Percentiles rank a stretch among this genome's conserved stretches.
phyloP scores from a whole-genome alignment of 2,329 filamentous ascomycete genomes.

The Aspergillus sclerotialis region DNA sequence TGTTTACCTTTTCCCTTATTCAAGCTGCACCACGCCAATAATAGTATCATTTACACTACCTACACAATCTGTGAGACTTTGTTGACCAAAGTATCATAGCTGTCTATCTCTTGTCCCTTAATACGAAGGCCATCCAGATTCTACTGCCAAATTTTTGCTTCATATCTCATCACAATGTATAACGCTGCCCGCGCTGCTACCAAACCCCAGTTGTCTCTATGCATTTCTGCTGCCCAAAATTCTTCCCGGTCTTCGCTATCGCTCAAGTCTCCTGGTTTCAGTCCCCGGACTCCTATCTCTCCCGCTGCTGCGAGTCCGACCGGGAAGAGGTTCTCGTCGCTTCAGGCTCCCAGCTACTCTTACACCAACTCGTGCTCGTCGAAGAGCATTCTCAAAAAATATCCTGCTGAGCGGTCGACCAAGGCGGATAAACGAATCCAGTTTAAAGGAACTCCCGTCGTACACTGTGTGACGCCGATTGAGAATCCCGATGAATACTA shows the following conservation, averaged over 20 bases:
- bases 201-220: conserved; percentile 43
- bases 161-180: no score
- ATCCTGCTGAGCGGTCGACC: conserved; percentile 11
- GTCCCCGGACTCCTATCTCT: conserved; percentile 38
- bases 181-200: conserved; percentile 30
- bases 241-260: conserved; percentile 31
- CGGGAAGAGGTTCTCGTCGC: conserved; percentile 34
- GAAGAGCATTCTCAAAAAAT: conserved; percentile 44
- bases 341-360: conserved; percentile 33
- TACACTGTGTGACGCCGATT: conserved; percentile 43
- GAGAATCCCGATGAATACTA: conserved; percentile 44
- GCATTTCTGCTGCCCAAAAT: conserved; percentile 33
- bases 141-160: no score
- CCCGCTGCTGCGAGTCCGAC: conserved; percentile 36
- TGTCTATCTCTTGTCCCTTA: conserved; percentile 7
- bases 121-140: no score
- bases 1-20: conserved; percentile 15
- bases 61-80: conserved; percentile 19
- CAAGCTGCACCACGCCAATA: conserved; percentile 16
- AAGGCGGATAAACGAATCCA: conserved; percentile 32
- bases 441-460: conserved; percentile 37
- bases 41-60: conserved; percentile 18
- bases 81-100: conserved; percentile 29
- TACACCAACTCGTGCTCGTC: conserved; percentile 40
- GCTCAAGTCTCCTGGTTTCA: conserved; percentile 35